Evolutionary conservation across 2,329 filamentous ascomycete genomes (phyloP).

Genomic region (Stemphylium vesicarium): DNA sequence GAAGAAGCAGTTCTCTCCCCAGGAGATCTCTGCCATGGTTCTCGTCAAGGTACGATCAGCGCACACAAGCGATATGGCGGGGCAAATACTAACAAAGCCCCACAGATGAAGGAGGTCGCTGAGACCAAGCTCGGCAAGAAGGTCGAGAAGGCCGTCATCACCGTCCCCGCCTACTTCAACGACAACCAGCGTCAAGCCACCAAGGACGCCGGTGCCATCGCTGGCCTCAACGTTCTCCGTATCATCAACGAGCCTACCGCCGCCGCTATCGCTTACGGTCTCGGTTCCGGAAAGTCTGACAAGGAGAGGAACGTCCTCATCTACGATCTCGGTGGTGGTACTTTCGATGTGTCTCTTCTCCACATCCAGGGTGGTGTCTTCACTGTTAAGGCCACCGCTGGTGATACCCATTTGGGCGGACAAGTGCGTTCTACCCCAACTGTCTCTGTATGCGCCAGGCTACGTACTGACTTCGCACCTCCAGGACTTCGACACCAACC

Average conservation of each 20-base stretch:
- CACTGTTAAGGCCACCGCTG: slow-evolving; percentile 97
- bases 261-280: slow-evolving; percentile 97
- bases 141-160: slow-evolving; percentile 98
- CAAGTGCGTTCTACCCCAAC: slow-evolving; percentile 56
- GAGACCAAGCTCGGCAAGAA: slow-evolving; percentile 98
- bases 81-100: slow-evolving; percentile 27
- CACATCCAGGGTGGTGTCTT: slow-evolving; percentile 99
- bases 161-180: slow-evolving; percentile 99
- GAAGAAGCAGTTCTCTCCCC: slow-evolving; percentile 94
- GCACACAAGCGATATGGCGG: background rate
- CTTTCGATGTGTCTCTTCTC: slow-evolving; percentile 99
- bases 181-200: slow-evolving; percentile 99
- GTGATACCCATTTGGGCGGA: slow-evolving; percentile 95
- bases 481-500: slow-evolving; percentile 94
- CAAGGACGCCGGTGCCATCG: slow-evolving; percentile 98
- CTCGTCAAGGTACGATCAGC: slow-evolving; percentile 78
- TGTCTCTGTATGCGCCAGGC: too few species aligned
- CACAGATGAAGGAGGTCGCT: slow-evolving; percentile 97
- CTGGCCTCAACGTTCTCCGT: slow-evolving; percentile 97
- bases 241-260: slow-evolving; percentile 99
- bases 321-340: slow-evolving; percentile 99
- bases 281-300: slow-evolving; percentile 90
- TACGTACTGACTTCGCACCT: slow-evolving; percentile 59
- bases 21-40: slow-evolving; percentile 99
- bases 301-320: slow-evolving; percentile 99